A percentile compares a stretch with the other conserved stretches of the same genome.
Conservation (phyloP, 371 early-diverging fungal species). For the Apophysomyces variabilis region DNA sequence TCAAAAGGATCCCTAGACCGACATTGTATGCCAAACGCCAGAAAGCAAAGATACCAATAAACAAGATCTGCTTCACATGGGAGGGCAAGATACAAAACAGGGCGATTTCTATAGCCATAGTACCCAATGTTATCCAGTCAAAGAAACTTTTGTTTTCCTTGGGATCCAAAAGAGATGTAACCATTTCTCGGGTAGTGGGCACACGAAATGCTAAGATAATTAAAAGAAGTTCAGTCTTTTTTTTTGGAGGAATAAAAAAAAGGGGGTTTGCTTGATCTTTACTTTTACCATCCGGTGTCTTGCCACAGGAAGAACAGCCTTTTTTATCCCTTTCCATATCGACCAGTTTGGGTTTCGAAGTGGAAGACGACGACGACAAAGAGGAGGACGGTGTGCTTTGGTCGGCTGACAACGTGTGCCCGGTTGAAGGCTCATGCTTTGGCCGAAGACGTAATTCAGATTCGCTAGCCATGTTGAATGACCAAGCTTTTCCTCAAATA, state of each 20-base stretch:
- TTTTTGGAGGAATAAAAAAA: background rate
- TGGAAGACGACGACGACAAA: too few species aligned
- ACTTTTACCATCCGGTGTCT: slow-evolving; percentile 64
- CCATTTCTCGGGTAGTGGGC: slow-evolving; percentile 70
- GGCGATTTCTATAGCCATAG: slow-evolving; percentile 58
- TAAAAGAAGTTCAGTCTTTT: background rate
- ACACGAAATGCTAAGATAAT: slow-evolving; percentile 54
- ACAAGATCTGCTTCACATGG: slow-evolving; percentile 50
- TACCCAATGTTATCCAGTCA: slow-evolving; percentile 67
- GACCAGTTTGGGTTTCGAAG: background rate
- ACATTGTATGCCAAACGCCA: slow-evolving; percentile 85
- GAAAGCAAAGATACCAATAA: slow-evolving; percentile 53
- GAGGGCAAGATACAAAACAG: slow-evolving; percentile 60
- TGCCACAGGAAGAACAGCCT: slow-evolving; percentile 55
- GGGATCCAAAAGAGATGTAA: slow-evolving; percentile 64
- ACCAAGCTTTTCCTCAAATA: background rate
- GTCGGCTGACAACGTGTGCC: background rate
- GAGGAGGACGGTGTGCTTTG: background rate
- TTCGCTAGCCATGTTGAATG: slow-evolving; percentile 11
- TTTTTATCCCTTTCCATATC: slow-evolving; percentile 38
- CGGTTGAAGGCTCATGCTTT: background rate
- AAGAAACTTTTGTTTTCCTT: slow-evolving; percentile 66
- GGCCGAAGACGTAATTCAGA: slow-evolving; percentile 3
- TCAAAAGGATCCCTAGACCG: slow-evolving; percentile 78
- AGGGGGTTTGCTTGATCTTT: slow-evolving; percentile 9